Conservation (phyloP, 345 rosid genomes). For the Adansonia digitata region DNA sequence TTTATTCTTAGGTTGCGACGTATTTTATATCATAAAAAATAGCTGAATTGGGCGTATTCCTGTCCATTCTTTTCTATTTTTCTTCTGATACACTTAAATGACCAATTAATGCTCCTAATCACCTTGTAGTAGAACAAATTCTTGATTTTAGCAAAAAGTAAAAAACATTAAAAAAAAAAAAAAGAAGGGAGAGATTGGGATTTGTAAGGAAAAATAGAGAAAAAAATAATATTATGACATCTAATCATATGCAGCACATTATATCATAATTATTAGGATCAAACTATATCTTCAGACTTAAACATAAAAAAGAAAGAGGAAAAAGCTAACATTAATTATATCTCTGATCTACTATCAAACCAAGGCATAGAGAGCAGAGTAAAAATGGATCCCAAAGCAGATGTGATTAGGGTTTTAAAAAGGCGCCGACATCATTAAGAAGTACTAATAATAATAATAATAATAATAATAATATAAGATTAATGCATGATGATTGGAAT, state of each 20-base stretch:
- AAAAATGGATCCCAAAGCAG: constrained; percentile 7
- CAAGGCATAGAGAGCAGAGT: not conserved
- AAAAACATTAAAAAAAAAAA: no score
- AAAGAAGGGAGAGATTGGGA: no score
- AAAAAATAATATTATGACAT: not conserved
- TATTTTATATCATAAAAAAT: no score
- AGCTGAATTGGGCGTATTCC: not conserved
- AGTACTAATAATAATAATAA: not conserved
- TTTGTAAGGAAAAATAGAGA: not conserved
- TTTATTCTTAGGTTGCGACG: no score
- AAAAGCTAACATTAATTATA: not conserved
- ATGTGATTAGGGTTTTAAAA: not conserved
- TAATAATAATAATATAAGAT: no score
- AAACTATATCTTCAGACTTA: not conserved
- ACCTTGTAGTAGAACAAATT: not conserved
- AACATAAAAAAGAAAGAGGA: not conserved
- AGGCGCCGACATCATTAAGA: not conserved
- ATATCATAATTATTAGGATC: not conserved
- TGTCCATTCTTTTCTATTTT: not conserved
- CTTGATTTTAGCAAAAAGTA: not conserved
- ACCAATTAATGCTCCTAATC: not conserved
- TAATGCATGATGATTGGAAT: not conserved
- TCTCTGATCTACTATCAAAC: not conserved
- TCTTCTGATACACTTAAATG: not conserved
- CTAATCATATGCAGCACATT: not conserved